These are phyloP conservation scores for Iberis pinnata DNA, from an alignment of 345 rosid genomes.

Conservation along the genomic window DNA sequence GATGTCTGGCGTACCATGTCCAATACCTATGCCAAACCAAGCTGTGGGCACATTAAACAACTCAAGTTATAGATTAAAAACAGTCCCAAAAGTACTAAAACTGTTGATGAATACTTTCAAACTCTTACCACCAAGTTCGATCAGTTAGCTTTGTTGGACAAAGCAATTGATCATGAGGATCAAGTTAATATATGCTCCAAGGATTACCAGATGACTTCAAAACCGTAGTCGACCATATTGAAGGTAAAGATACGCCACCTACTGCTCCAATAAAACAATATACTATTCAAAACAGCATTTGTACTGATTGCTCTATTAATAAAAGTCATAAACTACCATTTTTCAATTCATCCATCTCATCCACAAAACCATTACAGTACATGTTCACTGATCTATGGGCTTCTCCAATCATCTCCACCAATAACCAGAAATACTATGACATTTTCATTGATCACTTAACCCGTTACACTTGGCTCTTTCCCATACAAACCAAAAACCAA, in stretches of 20 bases:
- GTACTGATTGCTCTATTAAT: not conserved
- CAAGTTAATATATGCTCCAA: not conserved
- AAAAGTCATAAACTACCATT: not conserved
- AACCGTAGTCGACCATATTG: not conserved
- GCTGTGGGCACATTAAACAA: not conserved
- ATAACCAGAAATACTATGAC: not conserved
- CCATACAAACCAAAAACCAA: not conserved
- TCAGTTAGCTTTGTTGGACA: not conserved
- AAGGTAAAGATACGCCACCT: not conserved
- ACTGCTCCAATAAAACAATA: too few relatives aligned
- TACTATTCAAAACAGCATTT: not conserved
- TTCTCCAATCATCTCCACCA: fast-evolving
- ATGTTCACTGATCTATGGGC: not conserved
- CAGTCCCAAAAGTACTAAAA: not conserved
- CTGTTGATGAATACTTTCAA: not conserved
- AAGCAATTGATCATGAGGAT: not conserved
- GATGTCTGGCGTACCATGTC: not conserved
- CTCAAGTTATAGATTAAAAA: too few relatives aligned
- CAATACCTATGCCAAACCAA: too few relatives aligned
- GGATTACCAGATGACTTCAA: not conserved
- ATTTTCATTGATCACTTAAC: not conserved
- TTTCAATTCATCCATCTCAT: not conserved
- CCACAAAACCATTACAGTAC: not conserved
- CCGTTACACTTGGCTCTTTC: not conserved
- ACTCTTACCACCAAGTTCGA: not conserved